A percentile compares a stretch with the other conserved stretches of the same genome.
phyloP scores from a whole-genome alignment of 1,139 yeast genomes.

The Pneumocystis murina region DNA sequence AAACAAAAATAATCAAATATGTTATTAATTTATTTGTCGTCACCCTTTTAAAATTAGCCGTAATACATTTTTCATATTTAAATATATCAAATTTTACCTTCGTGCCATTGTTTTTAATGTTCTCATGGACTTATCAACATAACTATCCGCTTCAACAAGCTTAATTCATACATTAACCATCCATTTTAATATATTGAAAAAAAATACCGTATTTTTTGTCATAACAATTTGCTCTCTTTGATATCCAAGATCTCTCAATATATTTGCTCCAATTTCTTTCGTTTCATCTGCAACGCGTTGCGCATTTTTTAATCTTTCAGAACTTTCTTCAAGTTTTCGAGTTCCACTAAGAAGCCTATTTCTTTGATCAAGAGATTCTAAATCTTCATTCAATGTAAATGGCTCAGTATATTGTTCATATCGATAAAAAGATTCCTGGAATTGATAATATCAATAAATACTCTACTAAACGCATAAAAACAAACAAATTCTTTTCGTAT shows the following conservation, averaged over 20 bases:
- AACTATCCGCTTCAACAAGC: constrained; percentile 76
- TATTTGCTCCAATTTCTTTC: constrained; percentile 80
- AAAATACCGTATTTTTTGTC: constrained; percentile 35
- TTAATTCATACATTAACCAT: constrained; percentile 31
- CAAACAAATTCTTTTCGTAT: constrained; percentile 10
- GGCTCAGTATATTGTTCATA: constrained; percentile 20
- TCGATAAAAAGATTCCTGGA: constrained; percentile 57
- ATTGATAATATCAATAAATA: constrained; percentile 39
- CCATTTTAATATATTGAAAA: background rate
- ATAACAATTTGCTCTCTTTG: constrained; percentile 86
- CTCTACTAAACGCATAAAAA: background rate
- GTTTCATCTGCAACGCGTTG: constrained; percentile 88
- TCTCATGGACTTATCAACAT: constrained; percentile 76
- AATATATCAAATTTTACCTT: constrained; percentile 18
- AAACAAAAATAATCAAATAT: constrained; percentile 84
- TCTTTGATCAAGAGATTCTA: constrained; percentile 50
- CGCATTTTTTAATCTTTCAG: constrained; percentile 72
- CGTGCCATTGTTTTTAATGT: constrained; percentile 88
- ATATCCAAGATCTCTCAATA: constrained; percentile 72
- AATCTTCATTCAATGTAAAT: constrained; percentile 22
- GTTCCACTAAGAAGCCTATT: constrained; percentile 67
- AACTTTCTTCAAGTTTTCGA: constrained; percentile 65
- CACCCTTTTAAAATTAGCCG: constrained; percentile 32
- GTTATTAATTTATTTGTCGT: constrained; percentile 91
- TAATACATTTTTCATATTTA: background rate